Conservation (phyloP, 2,329 filamentous ascomycete genomes). For the Exophiala spinifera region DNA sequence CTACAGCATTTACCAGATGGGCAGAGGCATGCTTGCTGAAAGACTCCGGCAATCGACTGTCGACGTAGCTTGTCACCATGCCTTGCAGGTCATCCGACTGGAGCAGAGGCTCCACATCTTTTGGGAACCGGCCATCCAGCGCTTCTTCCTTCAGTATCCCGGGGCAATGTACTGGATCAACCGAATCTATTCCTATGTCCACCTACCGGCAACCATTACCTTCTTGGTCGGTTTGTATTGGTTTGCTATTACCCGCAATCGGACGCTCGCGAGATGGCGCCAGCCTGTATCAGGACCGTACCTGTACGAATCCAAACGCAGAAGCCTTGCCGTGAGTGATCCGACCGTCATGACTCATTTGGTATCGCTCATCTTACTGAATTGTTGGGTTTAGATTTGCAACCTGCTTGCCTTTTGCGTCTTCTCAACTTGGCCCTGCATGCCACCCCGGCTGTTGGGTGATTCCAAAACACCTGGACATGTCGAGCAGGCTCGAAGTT, state of each 20-base stretch:
- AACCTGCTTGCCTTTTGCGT: constrained; percentile 51
- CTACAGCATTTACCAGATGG: constrained; percentile 38
- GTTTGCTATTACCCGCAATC: constrained; percentile 35
- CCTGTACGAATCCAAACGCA: constrained; percentile 53
- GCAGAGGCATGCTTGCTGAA: constrained; percentile 1
- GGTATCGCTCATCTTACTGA: background rate
- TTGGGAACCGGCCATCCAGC: constrained; percentile 41
- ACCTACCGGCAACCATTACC: constrained; percentile 45
- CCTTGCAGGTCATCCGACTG: constrained; percentile 40
- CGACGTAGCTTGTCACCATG: constrained; percentile 39
- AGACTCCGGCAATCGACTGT: constrained; percentile 35
- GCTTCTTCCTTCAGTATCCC: constrained; percentile 37
- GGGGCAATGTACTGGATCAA: constrained; percentile 41
- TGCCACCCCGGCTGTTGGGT: constrained; percentile 50
- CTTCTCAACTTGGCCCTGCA: constrained; percentile 48
- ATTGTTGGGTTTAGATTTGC: constrained; percentile 27
- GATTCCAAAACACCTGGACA: constrained; percentile 54
- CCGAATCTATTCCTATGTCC: constrained; percentile 46
- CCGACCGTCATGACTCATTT: too few relatives aligned
- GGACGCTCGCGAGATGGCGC: constrained; percentile 37
- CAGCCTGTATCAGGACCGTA: constrained; percentile 39
- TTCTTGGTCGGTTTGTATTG: constrained; percentile 51
- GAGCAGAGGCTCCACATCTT: constrained; percentile 39
- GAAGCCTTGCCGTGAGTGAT: constrained; percentile 44
- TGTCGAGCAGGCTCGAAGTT: constrained; percentile 58